Base-by-base conservation (phyloP, 1,284 basidiomycete species). In the Coniferiporia weirii region DNA sequence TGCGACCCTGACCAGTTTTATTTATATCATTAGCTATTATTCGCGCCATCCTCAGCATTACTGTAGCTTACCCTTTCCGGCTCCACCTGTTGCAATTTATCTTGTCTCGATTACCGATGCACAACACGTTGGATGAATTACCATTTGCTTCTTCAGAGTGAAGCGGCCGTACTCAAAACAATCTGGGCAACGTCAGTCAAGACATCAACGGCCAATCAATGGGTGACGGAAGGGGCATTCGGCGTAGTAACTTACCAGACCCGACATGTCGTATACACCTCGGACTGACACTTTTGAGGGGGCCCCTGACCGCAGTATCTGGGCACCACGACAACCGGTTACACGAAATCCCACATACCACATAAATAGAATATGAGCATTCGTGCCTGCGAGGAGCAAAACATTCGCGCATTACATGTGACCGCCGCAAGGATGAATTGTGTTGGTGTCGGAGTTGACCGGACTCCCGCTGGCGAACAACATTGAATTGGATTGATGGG, bases 11-110 rank as follows among this genome's bases (percentile, higher is more conserved):
- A 3, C 55, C 46, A 45, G 19, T 32, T 53, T 53, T 54, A 57
- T 52, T 57, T 57, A 57, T 57, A 57, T 57, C 56, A 57, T 51
- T 44, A 57, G 48, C 48, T 50, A 32, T 54, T 45, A 44, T 56
- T 56, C 48, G 48, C 48, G 8, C 38, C 15, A 40, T 40, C 8
- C 38, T 9, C 38, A 40, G 15, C 38, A 40, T 40, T 12, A 12
- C 38, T 40, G 38, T 40, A 40, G 38, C 38, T 40, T 40, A 40
- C 38, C 38, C 15, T 9, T 40, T 10, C 8, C 38, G 8, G 9
- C 38, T 15, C 38, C 9, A 40, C 38, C 38, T 12, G 38, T 40
- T 15, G 12, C 38, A 40, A 12, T 10, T 40, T 40, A 40, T 12
- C 38, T 40, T 40, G 38, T 40, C 38, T 12, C 15, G 38, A 12